Percentiles rank a stretch among this genome's conserved stretches.
Conservation (phyloP, 2,329 filamentous ascomycete species). For the Beauveria sp. region DNA sequence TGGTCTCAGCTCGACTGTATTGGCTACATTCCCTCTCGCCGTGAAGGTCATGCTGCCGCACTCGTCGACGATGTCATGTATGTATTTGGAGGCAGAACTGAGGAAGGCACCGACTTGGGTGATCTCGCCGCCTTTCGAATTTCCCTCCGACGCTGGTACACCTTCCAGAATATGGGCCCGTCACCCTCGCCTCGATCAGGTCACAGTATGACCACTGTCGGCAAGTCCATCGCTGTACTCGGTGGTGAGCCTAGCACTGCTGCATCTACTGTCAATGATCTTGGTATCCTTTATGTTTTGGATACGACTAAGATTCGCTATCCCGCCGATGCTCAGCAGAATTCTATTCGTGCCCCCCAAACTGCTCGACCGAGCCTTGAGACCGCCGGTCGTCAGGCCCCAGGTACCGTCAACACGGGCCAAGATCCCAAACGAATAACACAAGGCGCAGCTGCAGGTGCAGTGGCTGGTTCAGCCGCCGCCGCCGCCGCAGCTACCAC, state of each 20-base stretch:
- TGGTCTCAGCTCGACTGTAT: constrained; percentile 94
- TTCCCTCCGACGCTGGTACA: constrained; percentile 88
- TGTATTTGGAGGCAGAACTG: constrained; percentile 90
- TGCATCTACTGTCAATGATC: constrained; percentile 69
- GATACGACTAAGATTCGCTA: constrained; percentile 97
- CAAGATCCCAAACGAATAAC: constrained; percentile 41
- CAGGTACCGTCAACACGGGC: constrained; percentile 37
- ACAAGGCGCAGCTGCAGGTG: constrained; percentile 25
- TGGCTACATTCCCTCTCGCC: constrained; percentile 87
- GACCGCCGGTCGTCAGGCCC: constrained; percentile 9
- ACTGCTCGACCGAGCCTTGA: constrained; percentile 17
- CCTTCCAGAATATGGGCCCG: constrained; percentile 98
- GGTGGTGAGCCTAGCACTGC: constrained; percentile 92
- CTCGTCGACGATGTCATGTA: constrained; percentile 99
- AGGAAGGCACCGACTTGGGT: constrained; percentile 85
- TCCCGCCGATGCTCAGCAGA: constrained; percentile 61
- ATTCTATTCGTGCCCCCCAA: constrained; percentile 13
- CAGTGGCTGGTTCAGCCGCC: constrained; percentile 11
- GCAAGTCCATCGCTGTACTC: constrained; percentile 85
- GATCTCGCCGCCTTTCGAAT: constrained; percentile 76
- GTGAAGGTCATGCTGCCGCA: constrained; percentile 89
- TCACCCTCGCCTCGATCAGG: constrained; percentile 89
- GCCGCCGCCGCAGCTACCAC: constrained; percentile 11
- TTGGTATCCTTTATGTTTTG: constrained; percentile 82
- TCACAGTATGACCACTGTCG: constrained; percentile 94